Percentiles rank a stretch among this genome's conserved stretches.
phyloP scores from a whole-genome alignment of 768 basidiomycete species.

The Phanerochaete sordida region DNA sequence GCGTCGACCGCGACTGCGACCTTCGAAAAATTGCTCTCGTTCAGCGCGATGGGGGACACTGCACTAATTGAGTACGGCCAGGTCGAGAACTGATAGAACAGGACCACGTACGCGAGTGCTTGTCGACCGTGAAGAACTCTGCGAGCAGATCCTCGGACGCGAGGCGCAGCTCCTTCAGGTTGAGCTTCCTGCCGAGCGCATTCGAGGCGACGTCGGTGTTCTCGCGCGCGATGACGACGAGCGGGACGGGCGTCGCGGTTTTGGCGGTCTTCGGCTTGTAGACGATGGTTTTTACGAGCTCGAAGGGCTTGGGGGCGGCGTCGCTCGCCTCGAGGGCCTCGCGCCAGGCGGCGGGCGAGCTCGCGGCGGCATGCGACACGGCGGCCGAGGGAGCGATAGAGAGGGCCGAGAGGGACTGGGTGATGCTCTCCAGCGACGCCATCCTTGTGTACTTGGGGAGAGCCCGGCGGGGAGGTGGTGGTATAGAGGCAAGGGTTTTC shows the following conservation, averaged over 20 bases:
- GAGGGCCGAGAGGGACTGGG: conserved; percentile 45
- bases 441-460: conserved; percentile 21
- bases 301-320: conserved; percentile 54
- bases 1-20: conserved; percentile 75
- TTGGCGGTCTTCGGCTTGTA: conserved; percentile 99
- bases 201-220: conserved; percentile 78
- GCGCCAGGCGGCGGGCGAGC: conserved; percentile 75
- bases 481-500: conserved; percentile 4
- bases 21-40: conserved; percentile 58
- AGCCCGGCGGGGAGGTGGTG: not conserved
- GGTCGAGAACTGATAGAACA: not conserved
- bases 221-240: conserved; percentile 84
- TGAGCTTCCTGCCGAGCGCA: conserved; percentile 73
- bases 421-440: conserved; percentile 31
- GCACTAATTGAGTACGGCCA: not conserved
- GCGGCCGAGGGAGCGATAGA: conserved; percentile 51
- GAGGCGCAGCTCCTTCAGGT: conserved; percentile 83
- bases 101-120: conserved; percentile 82
- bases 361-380: conserved; percentile 57
- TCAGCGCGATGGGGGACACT: conserved; percentile 85
- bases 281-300: conserved; percentile 83
- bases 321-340: conserved; percentile 56
- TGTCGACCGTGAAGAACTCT: conserved; percentile 81
- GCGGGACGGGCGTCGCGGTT: conserved; percentile 74
- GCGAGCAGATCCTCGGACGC: conserved; percentile 83